Conservation (phyloP, 2,329 filamentous ascomycete species). For the Arthrocladium fulminans region DNA sequence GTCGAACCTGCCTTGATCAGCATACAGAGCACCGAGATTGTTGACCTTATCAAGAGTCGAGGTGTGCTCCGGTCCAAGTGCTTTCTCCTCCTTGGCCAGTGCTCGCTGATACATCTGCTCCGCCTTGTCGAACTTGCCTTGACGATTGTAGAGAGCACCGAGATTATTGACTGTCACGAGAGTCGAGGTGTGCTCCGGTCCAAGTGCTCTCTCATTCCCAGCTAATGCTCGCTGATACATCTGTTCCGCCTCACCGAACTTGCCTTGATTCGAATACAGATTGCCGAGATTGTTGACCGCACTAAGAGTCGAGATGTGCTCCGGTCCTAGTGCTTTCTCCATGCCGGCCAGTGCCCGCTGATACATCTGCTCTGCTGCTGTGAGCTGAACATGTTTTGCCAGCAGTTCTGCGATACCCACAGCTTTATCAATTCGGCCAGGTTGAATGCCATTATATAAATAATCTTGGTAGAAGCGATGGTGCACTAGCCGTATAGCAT, state of each 20-base stretch:
- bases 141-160: no score
- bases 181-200: no score
- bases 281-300: conserved; percentile 22
- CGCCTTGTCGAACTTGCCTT: no score
- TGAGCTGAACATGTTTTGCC: neutral
- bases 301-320: conserved; percentile 23
- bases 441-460: neutral
- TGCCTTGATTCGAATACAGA: conserved; percentile 22
- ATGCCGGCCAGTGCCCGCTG: neutral
- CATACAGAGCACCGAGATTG: no score
- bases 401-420: neutral
- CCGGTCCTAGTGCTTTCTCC: conserved; percentile 13
- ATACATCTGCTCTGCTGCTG: conserved; percentile 12
- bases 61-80: no score
- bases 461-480: neutral
- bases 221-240: no score
- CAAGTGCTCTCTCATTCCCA: no score
- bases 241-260: conserved; percentile 12
- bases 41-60: no score
- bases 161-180: no score
- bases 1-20: no score
- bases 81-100: no score
- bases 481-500: neutral
- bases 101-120: no score
- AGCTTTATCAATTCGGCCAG: neutral